These are phyloP conservation scores for Podila clonocystis DNA, from an alignment of 192 early-diverging fungal species.

Conservation along the genomic window DNA sequence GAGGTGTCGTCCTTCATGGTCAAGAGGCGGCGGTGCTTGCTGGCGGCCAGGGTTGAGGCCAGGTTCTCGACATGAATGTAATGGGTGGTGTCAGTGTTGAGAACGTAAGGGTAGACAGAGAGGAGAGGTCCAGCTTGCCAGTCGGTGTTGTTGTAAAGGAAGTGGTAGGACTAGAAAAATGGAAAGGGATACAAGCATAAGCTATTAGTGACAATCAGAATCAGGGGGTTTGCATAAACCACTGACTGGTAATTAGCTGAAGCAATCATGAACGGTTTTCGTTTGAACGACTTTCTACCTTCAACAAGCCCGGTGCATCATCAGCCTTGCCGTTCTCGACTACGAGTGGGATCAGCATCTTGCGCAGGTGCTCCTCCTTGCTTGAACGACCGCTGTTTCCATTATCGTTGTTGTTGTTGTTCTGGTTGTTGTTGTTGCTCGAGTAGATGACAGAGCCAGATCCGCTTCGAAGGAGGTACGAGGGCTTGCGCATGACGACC, in stretches of 20 bases:
- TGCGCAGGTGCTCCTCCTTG: conserved; percentile 38
- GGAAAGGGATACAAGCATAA: background rate
- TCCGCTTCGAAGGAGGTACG: conserved; percentile 17
- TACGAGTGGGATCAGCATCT: conserved; percentile 46
- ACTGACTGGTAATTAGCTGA: background rate
- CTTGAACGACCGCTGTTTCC: conserved; percentile 2
- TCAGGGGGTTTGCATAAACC: background rate
- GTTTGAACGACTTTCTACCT: conserved; percentile 11
- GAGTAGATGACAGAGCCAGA: background rate
- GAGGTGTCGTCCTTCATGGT: conserved; percentile 42
- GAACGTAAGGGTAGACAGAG: conserved; percentile 33
- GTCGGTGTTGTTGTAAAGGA: conserved; percentile 49
- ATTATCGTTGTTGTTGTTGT: conserved; percentile 1
- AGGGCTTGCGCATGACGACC: conserved; percentile 32
- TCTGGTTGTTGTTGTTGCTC: conserved; percentile 4
- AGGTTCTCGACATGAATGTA: conserved; percentile 45
- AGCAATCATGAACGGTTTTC: too few relatives aligned
- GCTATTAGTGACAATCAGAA: background rate
- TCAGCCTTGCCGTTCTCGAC: conserved; percentile 43
- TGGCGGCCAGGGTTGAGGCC: conserved; percentile 26
- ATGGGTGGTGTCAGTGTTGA: conserved; percentile 45
- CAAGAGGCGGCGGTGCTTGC: conserved; percentile 25
- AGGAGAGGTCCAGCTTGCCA: conserved; percentile 42
- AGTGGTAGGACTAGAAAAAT: conserved; percentile 28
- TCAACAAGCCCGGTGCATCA: conserved; percentile 31